Conservation (phyloP, 2,329 filamentous ascomycete genomes). For the Hypoxylon sp. region DNA sequence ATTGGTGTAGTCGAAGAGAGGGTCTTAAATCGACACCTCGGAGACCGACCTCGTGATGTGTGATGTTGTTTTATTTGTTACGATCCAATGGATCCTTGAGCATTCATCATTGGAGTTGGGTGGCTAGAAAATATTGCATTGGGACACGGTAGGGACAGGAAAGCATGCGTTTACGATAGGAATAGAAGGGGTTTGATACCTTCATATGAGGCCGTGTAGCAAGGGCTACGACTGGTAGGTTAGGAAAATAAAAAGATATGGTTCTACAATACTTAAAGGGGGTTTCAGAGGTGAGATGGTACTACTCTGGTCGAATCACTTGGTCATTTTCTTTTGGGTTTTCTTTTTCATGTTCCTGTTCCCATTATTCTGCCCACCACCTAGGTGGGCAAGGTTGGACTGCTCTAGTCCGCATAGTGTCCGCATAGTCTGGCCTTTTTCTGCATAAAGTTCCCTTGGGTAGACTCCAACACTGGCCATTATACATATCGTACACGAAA, state of each 20-base stretch:
- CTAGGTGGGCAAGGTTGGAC: not conserved
- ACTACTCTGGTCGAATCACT: not conserved
- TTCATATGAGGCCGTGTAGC: not conserved
- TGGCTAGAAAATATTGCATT: slow-evolving; percentile 22
- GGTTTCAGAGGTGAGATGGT: not conserved
- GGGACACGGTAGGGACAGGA: slow-evolving; percentile 7
- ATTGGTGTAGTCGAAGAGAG: too few species aligned
- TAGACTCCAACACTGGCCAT: too few species aligned
- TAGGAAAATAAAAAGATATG: not conserved
- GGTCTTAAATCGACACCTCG: too few species aligned
- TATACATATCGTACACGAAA: not conserved
- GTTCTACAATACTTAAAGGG: not conserved
- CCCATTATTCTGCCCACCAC: not conserved
- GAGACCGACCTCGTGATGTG: not conserved
- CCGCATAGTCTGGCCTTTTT: too few species aligned
- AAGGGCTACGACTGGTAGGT: slow-evolving; percentile 2
- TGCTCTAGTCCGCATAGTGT: not conserved
- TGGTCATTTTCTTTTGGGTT: not conserved
- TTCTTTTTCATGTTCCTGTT: not conserved
- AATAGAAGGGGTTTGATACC: slow-evolving; percentile 10
- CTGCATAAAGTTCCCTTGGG: too few species aligned
- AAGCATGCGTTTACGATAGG: slow-evolving; percentile 10
- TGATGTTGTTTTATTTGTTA: not conserved
- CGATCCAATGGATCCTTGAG: slow-evolving; percentile 1
- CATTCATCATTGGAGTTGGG: slow-evolving; percentile 28